phyloP scores from a whole-genome alignment of 495 filamentous ascomycete species.

The Penicillium flavigenum region DNA sequence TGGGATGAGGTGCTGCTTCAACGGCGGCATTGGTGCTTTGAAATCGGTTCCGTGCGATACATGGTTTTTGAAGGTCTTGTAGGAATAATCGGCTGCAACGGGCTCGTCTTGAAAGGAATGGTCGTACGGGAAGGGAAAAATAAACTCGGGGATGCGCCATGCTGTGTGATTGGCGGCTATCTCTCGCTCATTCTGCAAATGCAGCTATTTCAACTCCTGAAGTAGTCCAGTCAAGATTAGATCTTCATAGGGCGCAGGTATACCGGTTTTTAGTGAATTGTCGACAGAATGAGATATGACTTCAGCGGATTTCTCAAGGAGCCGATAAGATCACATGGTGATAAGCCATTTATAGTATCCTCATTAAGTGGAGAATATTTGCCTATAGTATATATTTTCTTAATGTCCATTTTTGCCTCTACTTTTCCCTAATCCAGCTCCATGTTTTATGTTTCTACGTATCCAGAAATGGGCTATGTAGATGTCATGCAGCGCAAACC shows the following conservation, averaged over 20 bases:
- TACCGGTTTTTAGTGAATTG: background rate
- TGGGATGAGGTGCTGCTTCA: conserved; percentile 14
- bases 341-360: conserved; percentile 10
- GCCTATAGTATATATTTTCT: background rate
- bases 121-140: conserved; percentile 21
- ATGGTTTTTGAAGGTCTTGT: conserved; percentile 25
- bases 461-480: background rate
- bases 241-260: background rate
- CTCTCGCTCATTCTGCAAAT: conserved; percentile 18
- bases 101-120: conserved; percentile 10
- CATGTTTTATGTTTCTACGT: background rate
- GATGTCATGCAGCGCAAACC: background rate
- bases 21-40: conserved; percentile 33
- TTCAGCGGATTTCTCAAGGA: conserved; percentile 18
- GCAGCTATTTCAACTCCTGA: background rate
- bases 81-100: conserved; percentile 26
- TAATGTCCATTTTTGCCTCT: background rate
- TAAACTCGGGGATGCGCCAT: conserved; percentile 29
- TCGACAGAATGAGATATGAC: background rate
- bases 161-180: conserved; percentile 13
- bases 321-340: conserved; percentile 20
- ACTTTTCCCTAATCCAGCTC: background rate
- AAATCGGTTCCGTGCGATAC: conserved; percentile 32
- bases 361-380: background rate
- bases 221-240: too few relatives aligned